Base-by-base conservation (phyloP, 2,329 filamentous ascomycete genomes). In the Neurospora sp. region DNA sequence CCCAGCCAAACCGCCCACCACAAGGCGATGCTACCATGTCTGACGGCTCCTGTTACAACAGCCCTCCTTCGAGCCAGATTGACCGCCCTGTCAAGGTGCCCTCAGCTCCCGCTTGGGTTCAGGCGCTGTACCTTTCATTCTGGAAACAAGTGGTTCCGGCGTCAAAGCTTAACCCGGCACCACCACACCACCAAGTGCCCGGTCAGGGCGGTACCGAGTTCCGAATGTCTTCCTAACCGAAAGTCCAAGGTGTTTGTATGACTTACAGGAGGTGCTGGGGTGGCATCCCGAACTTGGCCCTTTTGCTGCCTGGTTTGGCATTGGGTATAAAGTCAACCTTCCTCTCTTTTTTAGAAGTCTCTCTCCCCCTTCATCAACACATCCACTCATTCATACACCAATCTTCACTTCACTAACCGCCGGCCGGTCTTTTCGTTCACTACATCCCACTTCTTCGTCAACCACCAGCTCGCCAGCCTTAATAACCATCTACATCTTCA, bases 21-120 rank as follows among this genome's bases (percentile, higher is more conserved):
- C 11, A 33, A 28, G 3, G 12, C 15, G 52, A 62, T 62, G 52
- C 23, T 62, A 62, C 52, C 52, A 62, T 62, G 52, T 62, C 52
- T 62, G 6, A 62, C 52, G 52, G 28, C 52, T 36, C 23, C 52
- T 62, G 52, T 62, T 62, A 33, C 52, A 33, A 33, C 52, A 62
- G 1, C 52, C 23, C 6, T 33, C 23, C 23, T 57, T 33, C 1
- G 2, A 57, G 8, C 41, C n/a, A 28, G 19, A 28, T 28, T 52
- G 46, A 4, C 28, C 28, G 23, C 1, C 6, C 52, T 8, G 23
- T 62, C 15, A 62, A 33, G 19, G 5, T 28, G 3, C 8, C 12
- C 52, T 62, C 28, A 3, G 23, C 12, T 28, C 28, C 12, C 12
- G 23, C 6, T 33, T 33, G 12, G 28, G 23, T 17, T 62, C 52